Percentiles rank a stretch among this genome's conserved stretches.
These are phyloP conservation scores for Blastobotrys ciferrii DNA, from an alignment of 1,139 yeast genomes.

Conservation along the genomic window DNA sequence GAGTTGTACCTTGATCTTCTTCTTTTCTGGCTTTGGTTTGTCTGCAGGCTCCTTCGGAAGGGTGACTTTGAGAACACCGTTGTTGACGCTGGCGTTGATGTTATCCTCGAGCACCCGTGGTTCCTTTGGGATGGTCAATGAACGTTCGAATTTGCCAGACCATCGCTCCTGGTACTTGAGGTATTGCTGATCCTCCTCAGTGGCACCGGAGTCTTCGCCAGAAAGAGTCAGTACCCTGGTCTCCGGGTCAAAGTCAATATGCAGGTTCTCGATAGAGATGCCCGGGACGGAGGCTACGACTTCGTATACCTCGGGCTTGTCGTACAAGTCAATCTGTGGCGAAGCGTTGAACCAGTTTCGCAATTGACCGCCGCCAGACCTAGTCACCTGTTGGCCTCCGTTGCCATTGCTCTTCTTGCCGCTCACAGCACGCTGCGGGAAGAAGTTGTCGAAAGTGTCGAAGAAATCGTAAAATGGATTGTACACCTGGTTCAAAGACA, in stretches of 20 bases:
- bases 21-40: background rate
- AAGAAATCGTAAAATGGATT: background rate
- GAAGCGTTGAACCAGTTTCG: constrained; percentile 24
- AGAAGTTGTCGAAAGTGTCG: background rate
- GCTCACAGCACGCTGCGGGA: background rate
- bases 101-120: constrained; percentile 51
- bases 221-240: constrained; percentile 24
- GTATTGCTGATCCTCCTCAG: constrained; percentile 14
- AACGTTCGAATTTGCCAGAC: constrained; percentile 48
- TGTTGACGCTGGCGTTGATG: constrained; percentile 50
- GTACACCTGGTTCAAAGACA: too few species aligned
- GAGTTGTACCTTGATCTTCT: background rate
- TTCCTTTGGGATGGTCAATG: constrained; percentile 50
- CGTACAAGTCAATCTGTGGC: constrained; percentile 56
- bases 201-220: constrained; percentile 13
- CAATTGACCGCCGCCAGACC: too few species aligned
- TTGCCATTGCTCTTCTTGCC: background rate
- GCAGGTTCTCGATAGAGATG: constrained; percentile 48
- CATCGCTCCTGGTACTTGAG: constrained; percentile 29
- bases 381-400: background rate
- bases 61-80: constrained; percentile 52
- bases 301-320: constrained; percentile 43
- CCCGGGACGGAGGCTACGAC: constrained; percentile 55
- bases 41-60: constrained; percentile 48
- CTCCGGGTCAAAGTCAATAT: constrained; percentile 51